phyloP scores from a whole-genome alignment of 1,284 basidiomycete genomes.

The Trichosporon coremiiforme region DNA sequence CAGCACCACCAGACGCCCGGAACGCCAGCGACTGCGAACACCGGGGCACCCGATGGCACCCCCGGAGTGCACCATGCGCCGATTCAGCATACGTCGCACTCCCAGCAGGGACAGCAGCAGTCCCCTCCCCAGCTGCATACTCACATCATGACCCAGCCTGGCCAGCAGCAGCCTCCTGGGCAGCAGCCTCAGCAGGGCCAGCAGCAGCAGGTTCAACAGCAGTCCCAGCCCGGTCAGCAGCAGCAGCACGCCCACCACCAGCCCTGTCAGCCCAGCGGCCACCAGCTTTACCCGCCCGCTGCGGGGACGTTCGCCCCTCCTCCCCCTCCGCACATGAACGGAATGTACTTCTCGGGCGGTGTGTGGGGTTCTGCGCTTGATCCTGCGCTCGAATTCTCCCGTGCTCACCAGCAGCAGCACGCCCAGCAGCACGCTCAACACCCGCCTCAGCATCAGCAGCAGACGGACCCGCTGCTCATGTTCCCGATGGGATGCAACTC shows the following conservation, averaged over 20 bases:
- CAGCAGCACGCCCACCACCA: neutral
- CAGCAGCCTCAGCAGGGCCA: neutral
- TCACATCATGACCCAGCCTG: neutral
- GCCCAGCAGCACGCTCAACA: conserved; percentile 7
- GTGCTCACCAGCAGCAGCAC: conserved; percentile 1
- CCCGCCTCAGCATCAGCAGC: neutral
- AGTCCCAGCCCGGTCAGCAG: neutral
- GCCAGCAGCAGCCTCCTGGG: neutral
- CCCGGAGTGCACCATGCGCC: neutral
- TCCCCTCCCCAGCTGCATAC: neutral
- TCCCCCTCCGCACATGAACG: conserved; percentile 10
- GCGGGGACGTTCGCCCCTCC: neutral
- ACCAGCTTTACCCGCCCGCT: neutral
- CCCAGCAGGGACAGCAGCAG: neutral
- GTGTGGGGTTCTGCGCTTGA: neutral
- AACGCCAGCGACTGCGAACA: neutral
- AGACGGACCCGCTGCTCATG: neutral
- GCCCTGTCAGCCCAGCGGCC: neutral
- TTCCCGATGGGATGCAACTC: neutral
- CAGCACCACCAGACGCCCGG: neutral
- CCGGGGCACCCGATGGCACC: neutral
- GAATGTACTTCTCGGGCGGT: conserved; percentile 4
- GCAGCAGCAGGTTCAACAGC: neutral
- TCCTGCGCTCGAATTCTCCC: neutral
- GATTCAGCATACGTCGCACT: neutral